Percentiles rank a stretch among this genome's conserved stretches.
Evolutionary conservation across 2,329 filamentous ascomycete species (phyloP).

Genomic region (Arthrinium phaeospermum): DNA sequence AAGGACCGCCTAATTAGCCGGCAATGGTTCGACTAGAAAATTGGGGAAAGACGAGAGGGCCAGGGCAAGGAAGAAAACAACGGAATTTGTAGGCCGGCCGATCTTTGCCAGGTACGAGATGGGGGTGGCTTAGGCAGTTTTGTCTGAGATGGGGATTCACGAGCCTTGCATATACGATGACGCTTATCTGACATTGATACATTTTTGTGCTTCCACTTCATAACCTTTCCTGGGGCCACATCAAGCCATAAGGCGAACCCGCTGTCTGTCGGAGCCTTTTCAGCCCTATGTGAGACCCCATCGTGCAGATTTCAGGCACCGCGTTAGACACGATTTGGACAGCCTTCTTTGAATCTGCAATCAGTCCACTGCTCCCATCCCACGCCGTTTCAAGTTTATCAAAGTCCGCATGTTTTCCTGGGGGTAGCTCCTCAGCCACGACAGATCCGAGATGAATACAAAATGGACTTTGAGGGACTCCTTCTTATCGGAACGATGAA

Average conservation of each 20-base stretch:
- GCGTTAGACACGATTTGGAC: too few species aligned
- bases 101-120: background rate
- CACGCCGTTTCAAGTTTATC: too few species aligned
- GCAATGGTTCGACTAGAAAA: background rate
- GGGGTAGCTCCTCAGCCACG: too few species aligned
- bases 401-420: too few species aligned
- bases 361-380: too few species aligned
- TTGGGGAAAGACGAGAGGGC: background rate
- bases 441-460: too few species aligned
- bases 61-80: background rate
- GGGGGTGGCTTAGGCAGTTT: background rate
- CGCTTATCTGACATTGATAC: background rate
- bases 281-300: background rate
- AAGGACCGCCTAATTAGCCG: background rate
- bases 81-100: background rate
- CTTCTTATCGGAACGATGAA: too few species aligned
- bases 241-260: background rate
- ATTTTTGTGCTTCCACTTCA: background rate
- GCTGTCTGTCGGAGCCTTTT: background rate
- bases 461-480: too few species aligned
- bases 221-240: background rate
- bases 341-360: too few species aligned
- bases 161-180: background rate
- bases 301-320: too few species aligned
- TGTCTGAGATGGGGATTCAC: fast-evolving